Conservation (phyloP, 345 rosid species). For the Aurinia saxatilis region DNA sequence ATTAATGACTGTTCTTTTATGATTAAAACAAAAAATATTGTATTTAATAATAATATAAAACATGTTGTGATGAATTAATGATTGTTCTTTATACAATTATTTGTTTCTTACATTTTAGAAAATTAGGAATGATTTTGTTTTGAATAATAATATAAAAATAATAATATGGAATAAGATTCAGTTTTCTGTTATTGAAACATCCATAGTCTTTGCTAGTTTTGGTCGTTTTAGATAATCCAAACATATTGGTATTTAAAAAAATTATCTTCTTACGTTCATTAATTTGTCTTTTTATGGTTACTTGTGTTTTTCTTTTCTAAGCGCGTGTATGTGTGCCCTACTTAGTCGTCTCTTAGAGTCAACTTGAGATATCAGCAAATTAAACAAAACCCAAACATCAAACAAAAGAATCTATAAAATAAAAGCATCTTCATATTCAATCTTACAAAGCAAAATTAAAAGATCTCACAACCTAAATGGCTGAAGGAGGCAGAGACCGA, state of each 20-base stretch:
- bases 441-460: not conserved
- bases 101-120: too few species aligned
- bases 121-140: too few species aligned
- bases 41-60: too few species aligned
- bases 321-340: not conserved
- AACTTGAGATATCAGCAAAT: constrained; percentile 7
- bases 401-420: constrained; percentile 3
- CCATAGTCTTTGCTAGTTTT: not conserved
- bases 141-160: too few species aligned
- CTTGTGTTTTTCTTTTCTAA: not conserved
- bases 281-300: not conserved
- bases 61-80: too few species aligned
- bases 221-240: not conserved
- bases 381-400: not conserved
- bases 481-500: constrained; percentile 7
- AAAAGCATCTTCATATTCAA: not conserved
- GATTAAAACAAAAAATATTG: too few species aligned
- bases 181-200: not conserved
- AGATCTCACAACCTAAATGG: not conserved
- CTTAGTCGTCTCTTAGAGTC: not conserved
- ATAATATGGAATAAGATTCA: not conserved
- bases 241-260: too few species aligned
- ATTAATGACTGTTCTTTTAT: too few species aligned
- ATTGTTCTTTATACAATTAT: too few species aligned
- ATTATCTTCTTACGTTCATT: not conserved